Evolutionary conservation across 257 asterid genomes (phyloP).

Genomic region (Henckelia pumila): DNA sequence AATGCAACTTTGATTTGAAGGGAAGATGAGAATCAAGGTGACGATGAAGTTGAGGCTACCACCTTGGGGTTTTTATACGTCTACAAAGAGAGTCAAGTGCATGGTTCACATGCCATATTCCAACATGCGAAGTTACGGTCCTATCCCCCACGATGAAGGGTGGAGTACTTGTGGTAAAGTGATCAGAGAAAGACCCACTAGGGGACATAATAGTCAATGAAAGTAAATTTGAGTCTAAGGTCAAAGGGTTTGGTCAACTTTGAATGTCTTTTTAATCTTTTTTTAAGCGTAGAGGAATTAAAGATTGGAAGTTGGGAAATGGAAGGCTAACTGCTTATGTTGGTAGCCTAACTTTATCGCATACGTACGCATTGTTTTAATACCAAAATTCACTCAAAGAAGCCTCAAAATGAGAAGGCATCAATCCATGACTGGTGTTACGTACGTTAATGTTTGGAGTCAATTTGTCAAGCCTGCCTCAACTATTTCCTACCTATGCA

Average conservation of each 20-base stretch:
- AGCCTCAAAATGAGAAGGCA: background rate
- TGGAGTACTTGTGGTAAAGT: constrained; percentile 1
- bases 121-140: constrained; percentile 26
- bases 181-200: background rate
- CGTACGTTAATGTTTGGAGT: no score
- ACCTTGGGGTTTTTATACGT: constrained; percentile 31
- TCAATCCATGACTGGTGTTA: constrained; percentile 35
- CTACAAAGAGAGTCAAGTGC: constrained; percentile 28
- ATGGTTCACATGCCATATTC: constrained; percentile 61
- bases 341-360: constrained; percentile 76
- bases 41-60: constrained; percentile 53
- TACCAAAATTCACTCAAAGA: background rate
- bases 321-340: constrained; percentile 52
- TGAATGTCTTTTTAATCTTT: background rate
- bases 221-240: background rate
- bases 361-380: constrained; percentile 13
- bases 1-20: constrained; percentile 35
- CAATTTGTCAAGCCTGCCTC: constrained; percentile 51
- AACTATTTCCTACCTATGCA: constrained; percentile 36
- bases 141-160: constrained; percentile 26
- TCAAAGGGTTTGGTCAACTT: constrained; percentile 27
- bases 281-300: constrained; percentile 19
- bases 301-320: constrained; percentile 40
- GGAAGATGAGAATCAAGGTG: constrained; percentile 45
- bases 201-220: constrained; percentile 21